These are phyloP conservation scores for Candida suzukii DNA, from an alignment of 805 yeast genomes.

Conservation along the genomic window DNA sequence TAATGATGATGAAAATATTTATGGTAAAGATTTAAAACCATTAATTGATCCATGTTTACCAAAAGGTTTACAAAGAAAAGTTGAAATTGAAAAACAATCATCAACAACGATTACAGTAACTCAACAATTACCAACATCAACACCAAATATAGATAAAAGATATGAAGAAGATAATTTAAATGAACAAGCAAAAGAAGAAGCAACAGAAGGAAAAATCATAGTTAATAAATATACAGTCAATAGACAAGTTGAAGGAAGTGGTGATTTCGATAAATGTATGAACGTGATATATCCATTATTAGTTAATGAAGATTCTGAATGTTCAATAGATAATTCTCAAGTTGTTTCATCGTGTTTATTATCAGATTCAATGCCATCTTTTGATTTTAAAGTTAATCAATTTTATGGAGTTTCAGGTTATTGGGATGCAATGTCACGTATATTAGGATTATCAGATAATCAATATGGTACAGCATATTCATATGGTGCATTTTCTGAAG, in stretches of 20 bases:
- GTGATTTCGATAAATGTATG: conserved; percentile 43
- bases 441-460: conserved; percentile 26
- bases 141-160: not conserved
- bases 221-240: not conserved
- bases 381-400: conserved; percentile 48
- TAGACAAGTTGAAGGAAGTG: conserved; percentile 37
- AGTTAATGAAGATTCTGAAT: conserved; percentile 10
- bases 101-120: conserved; percentile 1
- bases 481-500: conserved; percentile 33
- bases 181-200: conserved; percentile 8
- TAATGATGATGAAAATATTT: conserved; percentile 4
- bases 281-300: conserved; percentile 40
- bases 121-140: not conserved
- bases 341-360: conserved; percentile 41
- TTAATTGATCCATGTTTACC: conserved; percentile 55
- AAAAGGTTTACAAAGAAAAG: conserved; percentile 25
- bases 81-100: not conserved
- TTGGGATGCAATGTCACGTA: conserved; percentile 52
- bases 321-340: conserved; percentile 13
- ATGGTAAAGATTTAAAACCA: no score
- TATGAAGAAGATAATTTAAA: conserved; percentile 3
- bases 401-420: conserved; percentile 64
- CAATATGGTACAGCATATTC: conserved; percentile 34
- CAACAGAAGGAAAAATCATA: not conserved
- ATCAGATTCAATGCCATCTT: conserved; percentile 45